Evolutionary conservation across 2,329 filamentous ascomycete genomes (phyloP).

Genomic region (Colletotrichum destructivum): DNA sequence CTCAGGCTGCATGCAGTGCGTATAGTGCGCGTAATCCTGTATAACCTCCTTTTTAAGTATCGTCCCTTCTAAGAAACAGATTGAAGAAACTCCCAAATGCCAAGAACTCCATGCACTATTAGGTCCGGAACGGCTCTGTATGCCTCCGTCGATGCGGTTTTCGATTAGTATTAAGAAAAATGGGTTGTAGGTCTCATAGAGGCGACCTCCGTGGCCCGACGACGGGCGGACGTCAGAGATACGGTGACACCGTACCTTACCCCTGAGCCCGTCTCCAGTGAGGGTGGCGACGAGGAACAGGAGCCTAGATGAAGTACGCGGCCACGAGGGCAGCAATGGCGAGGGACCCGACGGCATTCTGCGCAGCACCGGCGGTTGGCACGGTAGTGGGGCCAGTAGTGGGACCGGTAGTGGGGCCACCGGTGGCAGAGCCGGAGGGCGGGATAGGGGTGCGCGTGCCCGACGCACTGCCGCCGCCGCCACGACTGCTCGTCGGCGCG

Average conservation of each 20-base stretch:
- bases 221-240: not conserved
- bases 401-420: conserved; percentile 35
- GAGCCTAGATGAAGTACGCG: conserved; percentile 58
- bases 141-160: not conserved
- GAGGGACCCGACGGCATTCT: conserved; percentile 52
- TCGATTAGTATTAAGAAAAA: not conserved
- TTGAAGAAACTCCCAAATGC: not conserved
- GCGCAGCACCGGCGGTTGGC: conserved; percentile 48
- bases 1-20: too few relatives aligned
- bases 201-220: too few relatives aligned
- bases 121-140: not conserved
- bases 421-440: conserved; percentile 36
- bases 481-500: not conserved
- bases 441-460: conserved; percentile 33
- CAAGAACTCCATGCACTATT: conserved; percentile 6
- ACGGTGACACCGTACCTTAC: too few relatives aligned
- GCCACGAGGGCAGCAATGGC: conserved; percentile 57
- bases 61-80: not conserved
- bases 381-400: conserved; percentile 41
- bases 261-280: too few relatives aligned
- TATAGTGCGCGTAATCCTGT: not conserved
- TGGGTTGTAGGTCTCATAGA: not conserved
- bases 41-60: too few relatives aligned
- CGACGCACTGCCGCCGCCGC: conserved; percentile 16
- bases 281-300: too few relatives aligned